Percentiles rank a stretch among this genome's conserved stretches.
Evolutionary conservation across 805 yeast species (phyloP).

Genomic region (Wickerhamomyces bisporus): DNA sequence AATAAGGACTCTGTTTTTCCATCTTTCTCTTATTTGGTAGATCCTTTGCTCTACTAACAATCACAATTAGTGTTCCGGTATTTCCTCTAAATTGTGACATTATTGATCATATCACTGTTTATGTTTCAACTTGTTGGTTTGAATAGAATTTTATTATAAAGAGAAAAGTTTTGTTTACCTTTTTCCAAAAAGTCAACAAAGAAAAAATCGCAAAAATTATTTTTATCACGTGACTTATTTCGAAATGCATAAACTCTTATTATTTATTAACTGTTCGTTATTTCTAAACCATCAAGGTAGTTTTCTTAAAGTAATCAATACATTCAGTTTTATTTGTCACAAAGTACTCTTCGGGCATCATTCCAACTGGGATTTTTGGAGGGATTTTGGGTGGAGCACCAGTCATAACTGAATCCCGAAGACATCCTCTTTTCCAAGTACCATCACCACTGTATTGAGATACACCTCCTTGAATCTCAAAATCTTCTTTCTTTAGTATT

Average conservation of each 20-base stretch:
- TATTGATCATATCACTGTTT: too few relatives aligned
- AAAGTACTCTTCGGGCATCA: conserved; percentile 20
- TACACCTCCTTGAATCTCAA: conserved; percentile 17
- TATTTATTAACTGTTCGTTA: too few relatives aligned
- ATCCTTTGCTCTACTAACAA: conserved; percentile 77
- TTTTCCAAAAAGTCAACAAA: conserved; percentile 9
- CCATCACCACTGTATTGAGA: conserved; percentile 24
- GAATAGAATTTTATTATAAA: too few relatives aligned
- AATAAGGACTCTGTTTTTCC: conserved; percentile 93
- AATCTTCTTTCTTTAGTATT: conserved; percentile 10
- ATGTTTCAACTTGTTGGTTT: too few relatives aligned
- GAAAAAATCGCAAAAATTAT: background rate
- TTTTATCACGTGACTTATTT: background rate
- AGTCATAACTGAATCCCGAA: conserved; percentile 14
- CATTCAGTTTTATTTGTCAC: conserved; percentile 11
- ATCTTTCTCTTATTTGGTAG: conserved; percentile 80
- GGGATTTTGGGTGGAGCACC: conserved; percentile 17
- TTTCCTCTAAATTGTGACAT: conserved; percentile 27
- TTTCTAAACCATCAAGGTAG: background rate
- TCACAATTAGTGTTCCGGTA: conserved; percentile 59
- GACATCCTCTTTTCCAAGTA: conserved; percentile 16
- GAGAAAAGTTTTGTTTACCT: conserved; percentile 2
- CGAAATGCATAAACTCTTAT: too few relatives aligned
- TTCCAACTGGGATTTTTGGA: conserved; percentile 24
- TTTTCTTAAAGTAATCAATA: conserved; percentile 10